Base-by-base conservation (phyloP, 768 basidiomycete genomes). In the Cystobasidium tubakii region DNA sequence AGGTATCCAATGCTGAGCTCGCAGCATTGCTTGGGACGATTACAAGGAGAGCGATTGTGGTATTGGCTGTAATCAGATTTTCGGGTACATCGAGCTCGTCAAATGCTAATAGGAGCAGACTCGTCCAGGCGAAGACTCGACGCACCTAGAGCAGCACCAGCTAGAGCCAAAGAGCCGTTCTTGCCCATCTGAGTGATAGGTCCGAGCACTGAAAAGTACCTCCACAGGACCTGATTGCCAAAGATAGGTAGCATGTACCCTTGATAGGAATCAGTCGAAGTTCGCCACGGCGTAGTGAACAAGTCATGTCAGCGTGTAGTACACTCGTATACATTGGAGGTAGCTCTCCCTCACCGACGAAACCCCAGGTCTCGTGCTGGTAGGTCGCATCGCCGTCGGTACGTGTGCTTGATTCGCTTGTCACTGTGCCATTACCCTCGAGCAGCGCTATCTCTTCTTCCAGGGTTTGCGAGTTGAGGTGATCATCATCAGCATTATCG, bases 181-280 rank as follows among this genome's bases (percentile, higher is more conserved):
- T 36, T 29, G 12, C 69, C 69, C 69, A 71, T 71, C 69, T 34
- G 27, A n/a, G 69, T 57, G n/a, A 71, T 31, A 36, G 69, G 69
- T 12, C 69, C 69, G 3, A 71, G 55, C 7, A 71, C 33, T 17
- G 55, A 55, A 34, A 53, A 71, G 42, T 71, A 71, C 12, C 69
- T 27, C 69, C 34, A 36, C 7, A 71, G 29, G 9, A 71, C 3
- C 34, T 67, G 66, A 27, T 29, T 50, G 12, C 42, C 43, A 33
- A 67, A 67, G 43, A 67, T 54, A 21, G 66, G 66, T 12, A 42
- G 27, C 44, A 67, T 54, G 46, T 46, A 67, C 9, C 42, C 44
- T 43, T 17, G 43, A n/a, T n/a, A n/a, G n/a, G n/a, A n/a, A n/a
- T n/a, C n/a, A n/a, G n/a, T n/a, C n/a, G n/a, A n/a, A n/a, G n/a